These are phyloP conservation scores for Diaporthe citriasiana DNA, from an alignment of 2,329 filamentous ascomycete species.

Conservation along the genomic window DNA sequence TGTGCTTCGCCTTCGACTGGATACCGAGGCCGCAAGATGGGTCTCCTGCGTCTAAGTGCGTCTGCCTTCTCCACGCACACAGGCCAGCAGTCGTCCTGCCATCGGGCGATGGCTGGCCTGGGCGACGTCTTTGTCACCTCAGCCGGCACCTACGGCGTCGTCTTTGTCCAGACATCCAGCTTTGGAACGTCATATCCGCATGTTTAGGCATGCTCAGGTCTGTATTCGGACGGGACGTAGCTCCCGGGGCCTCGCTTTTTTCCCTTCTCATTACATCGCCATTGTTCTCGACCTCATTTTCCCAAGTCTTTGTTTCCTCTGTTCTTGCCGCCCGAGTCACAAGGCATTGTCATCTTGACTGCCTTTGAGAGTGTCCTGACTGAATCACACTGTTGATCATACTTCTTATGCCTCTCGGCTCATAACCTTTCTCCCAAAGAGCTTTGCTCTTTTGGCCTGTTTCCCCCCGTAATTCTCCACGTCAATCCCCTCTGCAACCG, in stretches of 20 bases:
- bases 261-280: conserved; percentile 17
- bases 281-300: conserved; percentile 26
- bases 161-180: conserved; percentile 31
- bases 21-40: conserved; percentile 12
- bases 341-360: conserved; percentile 32
- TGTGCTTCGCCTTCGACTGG: conserved; percentile 30
- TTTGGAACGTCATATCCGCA: conserved; percentile 37
- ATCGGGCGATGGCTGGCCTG: conserved; percentile 22
- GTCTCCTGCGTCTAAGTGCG: conserved; percentile 33
- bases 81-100: conserved; percentile 28
- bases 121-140: conserved; percentile 37
- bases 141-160: conserved; percentile 11
- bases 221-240: not conserved
- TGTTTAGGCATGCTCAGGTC: conserved; percentile 2
- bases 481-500: conserved; percentile 20
- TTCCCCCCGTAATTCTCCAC: conserved; percentile 27
- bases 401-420: conserved; percentile 27
- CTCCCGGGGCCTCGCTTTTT: conserved; percentile 6
- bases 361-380: conserved; percentile 25
- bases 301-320: conserved; percentile 31
- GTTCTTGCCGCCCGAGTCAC: conserved; percentile 28
- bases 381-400: conserved; percentile 35
- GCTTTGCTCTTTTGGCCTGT: conserved; percentile 17
- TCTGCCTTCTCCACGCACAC: conserved; percentile 28
- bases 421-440: conserved; percentile 15